phyloP scores from a whole-genome alignment of 1,284 basidiomycete species.

The Apiotrichum brassicae region DNA sequence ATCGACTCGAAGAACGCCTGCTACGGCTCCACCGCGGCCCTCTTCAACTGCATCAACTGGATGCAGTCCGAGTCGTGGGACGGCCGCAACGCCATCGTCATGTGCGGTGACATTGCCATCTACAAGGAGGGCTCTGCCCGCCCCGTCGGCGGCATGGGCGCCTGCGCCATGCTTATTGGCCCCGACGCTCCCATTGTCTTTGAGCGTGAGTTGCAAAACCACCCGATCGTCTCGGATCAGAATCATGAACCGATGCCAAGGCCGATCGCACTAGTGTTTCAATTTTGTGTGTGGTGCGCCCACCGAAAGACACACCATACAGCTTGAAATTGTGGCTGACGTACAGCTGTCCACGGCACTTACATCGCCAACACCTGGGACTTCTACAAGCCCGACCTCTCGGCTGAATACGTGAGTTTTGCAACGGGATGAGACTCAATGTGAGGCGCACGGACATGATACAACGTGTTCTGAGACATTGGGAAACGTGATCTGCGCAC shows the following conservation, averaged over 20 bases:
- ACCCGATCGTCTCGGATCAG: no score
- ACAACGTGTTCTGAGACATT: no score
- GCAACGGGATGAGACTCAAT: no score
- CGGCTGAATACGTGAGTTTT: slow-evolving; percentile 48
- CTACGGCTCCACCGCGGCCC: slow-evolving; percentile 95
- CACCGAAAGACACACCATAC: no score
- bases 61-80: slow-evolving; percentile 96
- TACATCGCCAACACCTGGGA: slow-evolving; percentile 98
- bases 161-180: slow-evolving; percentile 89
- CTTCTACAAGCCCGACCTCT: slow-evolving; percentile 92
- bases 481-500: no score
- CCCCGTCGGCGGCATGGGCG: slow-evolving; percentile 95
- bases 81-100: slow-evolving; percentile 94
- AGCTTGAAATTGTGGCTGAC: slow-evolving; percentile 2
- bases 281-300: no score
- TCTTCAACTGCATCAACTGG: slow-evolving; percentile 98
- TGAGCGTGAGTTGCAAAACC: slow-evolving; percentile 71
- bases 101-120: slow-evolving; percentile 95
- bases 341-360: slow-evolving; percentile 85
- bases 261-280: no score
- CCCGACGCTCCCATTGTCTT: slow-evolving; percentile 91
- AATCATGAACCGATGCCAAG: no score
- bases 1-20: slow-evolving; percentile 99
- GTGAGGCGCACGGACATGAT: no score
- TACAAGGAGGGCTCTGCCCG: slow-evolving; percentile 94